Base-by-base conservation (phyloP, 805 yeast species). In the Hanseniaspora clermontiae region DNA sequence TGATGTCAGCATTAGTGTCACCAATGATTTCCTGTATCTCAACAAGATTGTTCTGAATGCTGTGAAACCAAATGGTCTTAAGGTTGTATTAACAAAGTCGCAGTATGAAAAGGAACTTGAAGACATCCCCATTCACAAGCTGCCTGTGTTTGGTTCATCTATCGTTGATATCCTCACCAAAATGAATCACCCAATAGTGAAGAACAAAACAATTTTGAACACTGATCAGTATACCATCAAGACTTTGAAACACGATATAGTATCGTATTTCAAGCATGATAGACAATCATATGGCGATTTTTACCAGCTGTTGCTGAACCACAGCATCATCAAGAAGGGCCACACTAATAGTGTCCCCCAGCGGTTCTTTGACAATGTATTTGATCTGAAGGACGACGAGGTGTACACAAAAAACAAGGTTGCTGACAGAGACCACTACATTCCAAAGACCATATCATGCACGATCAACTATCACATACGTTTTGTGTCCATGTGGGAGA, bases 1-100 rank as follows among this genome's bases (percentile, higher is more conserved):
- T 36, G 97, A 97, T 0, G 77, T 78, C n/a, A 83, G 88, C 0
- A 64, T 74, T 10, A 88, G 87, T 62, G 51, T 53, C 5, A 53
- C 57, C 14, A 40, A 46, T 7, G 51, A 53, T 39, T 53, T 46
- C 40, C 84, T 90, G 1, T 70, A 90, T 4, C 67, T 86, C 20
- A 95, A 97, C 0, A 85, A 87, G 64, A 66, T 93, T 7, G 82
- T 95, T 0, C 70, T 88, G 20, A 71, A 78, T 54, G 70, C 69
- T 42, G 95, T 95, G 0, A 93, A 93, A 64, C 98, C 98, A 0
- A 70, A 83, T 63, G 95, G 95, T 0, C 72, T 64, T 59, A 66
- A 69, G 53, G 66, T 83, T 2, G 60, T 67, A 2, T 15, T 50
- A 7, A 34, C 20, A 2, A 57, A 60, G 14, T 63, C 65, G 3